A percentile compares a stretch with the other conserved stretches of the same genome.
phyloP scores from a whole-genome alignment of 306 rosid species.

The Medicago ruthenica region DNA sequence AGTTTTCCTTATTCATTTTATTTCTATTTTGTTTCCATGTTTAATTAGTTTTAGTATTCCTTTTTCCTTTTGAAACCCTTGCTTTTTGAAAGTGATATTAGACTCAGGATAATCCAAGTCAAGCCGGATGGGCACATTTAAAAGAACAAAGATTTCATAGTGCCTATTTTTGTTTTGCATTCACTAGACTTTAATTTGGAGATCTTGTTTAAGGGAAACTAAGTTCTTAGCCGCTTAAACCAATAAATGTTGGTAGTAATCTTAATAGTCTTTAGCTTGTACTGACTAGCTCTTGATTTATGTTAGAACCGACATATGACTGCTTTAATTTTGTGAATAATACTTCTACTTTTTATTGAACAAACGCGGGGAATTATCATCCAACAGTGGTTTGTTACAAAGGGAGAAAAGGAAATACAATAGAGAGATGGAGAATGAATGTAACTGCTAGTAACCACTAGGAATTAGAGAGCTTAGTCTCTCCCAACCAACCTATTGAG shows the following conservation, averaged over 20 bases:
- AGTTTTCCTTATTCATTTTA: constrained; percentile 17
- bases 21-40: neutral
- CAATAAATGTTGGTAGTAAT: neutral
- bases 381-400: neutral
- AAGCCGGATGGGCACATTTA: neutral
- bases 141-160: neutral
- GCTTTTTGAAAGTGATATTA: neutral
- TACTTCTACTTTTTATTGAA: neutral
- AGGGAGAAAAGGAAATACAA: constrained; percentile 1
- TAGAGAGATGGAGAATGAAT: neutral
- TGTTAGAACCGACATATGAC: no score
- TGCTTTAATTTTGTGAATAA: neutral
- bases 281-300: neutral
- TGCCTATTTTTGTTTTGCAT: neutral
- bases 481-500: neutral
- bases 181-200: neutral
- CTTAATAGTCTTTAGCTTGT: constrained; percentile 19
- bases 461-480: neutral
- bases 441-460: neutral
- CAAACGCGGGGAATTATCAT: neutral
- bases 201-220: neutral
- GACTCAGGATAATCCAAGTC: neutral
- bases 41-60: constrained; percentile 2
- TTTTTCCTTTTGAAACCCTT: neutral
- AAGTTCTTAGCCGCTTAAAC: neutral